phyloP scores from a whole-genome alignment of 352 stramenopile species.

The Plasmopara viticola region DNA sequence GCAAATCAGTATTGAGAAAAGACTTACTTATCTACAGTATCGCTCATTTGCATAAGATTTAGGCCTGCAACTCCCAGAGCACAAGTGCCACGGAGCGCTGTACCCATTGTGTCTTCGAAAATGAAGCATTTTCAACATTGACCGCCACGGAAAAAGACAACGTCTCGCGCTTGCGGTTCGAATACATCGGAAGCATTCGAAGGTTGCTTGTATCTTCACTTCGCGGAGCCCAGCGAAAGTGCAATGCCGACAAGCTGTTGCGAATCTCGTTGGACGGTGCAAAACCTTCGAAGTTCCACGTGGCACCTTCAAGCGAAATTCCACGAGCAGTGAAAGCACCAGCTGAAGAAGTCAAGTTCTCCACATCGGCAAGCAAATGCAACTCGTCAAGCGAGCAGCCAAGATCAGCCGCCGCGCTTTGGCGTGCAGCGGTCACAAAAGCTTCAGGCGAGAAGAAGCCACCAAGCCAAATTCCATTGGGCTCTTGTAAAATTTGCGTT shows the following conservation, averaged over 20 bases:
- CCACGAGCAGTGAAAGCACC: slow-evolving; percentile 60
- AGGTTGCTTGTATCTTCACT: slow-evolving; percentile 15
- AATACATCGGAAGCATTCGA: slow-evolving; percentile 81
- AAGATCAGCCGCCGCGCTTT: slow-evolving; percentile 77
- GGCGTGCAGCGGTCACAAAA: slow-evolving; percentile 88
- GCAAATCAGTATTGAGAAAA: slow-evolving; percentile 1
- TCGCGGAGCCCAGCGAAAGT: slow-evolving; percentile 62
- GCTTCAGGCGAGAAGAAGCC: slow-evolving; percentile 90
- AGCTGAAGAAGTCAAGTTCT: slow-evolving; percentile 16
- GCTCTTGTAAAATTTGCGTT: slow-evolving; percentile 32
- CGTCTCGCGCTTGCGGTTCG: slow-evolving; percentile 59
- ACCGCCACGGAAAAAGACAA: slow-evolving; percentile 84
- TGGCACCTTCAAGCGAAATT: slow-evolving; percentile 79
- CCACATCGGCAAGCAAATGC: slow-evolving; percentile 69
- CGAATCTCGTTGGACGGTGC: slow-evolving; percentile 70
- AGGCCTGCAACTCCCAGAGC: slow-evolving; percentile 56
- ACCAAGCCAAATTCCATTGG: slow-evolving; percentile 82
- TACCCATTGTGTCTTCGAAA: slow-evolving; percentile 63
- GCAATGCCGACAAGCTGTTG: slow-evolving; percentile 54
- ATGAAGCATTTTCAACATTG: slow-evolving; percentile 36
- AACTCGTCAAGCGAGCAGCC: slow-evolving; percentile 87
- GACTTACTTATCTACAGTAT: not conserved
- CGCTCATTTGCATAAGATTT: not conserved
- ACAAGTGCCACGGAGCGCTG: slow-evolving; percentile 78
- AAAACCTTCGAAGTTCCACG: slow-evolving; percentile 64